Base-by-base conservation (phyloP, 192 early-diverging fungal genomes). In the Backusella psychrophila region DNA sequence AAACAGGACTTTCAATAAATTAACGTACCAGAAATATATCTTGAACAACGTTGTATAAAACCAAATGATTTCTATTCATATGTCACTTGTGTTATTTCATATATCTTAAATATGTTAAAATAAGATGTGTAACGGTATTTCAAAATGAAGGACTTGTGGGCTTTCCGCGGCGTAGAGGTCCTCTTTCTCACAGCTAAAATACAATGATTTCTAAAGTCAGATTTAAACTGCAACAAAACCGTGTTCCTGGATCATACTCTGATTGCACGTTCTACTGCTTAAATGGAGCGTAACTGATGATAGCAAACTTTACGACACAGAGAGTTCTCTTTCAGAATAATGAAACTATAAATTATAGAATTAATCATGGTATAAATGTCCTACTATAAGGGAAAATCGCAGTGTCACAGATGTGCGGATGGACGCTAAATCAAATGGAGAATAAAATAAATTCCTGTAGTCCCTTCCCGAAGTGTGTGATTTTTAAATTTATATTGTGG, bases 401-500 rank as follows among this genome's bases (percentile, higher is more conserved):
- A 63, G 56, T 63, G 23, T 26, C 26, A 63, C 56, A 63, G 26
- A 26, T 29, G 21, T 63, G 23, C 1, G 26, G 56, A 14, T 29
- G 8, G 12, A 3, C 21, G 23, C 56, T 63, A 63, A 63, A 26
- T 63, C 56, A 63, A 23, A 63, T 63, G 56, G 56, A 63, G 56
- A 63, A 63, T 63, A 63, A 63, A 63, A 63, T 63, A 63, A 14
- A 63, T 63, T 63, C 56, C 56, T 63, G 56, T 63, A 63, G 56
- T 26, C 56, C 56, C 56, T 63, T 15, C 56, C 56, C 21, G 23
- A 26, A 9, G 56, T 63, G 56, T 63, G 56, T 63, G 56, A 63
- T 63, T 63, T 56, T 59, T 59, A 26, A 29, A 29, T 39, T 29
- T 63, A 63, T 63, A 63, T 63, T 63, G 56, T 63, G 56, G 56